Base-by-base conservation (phyloP, 768 basidiomycete genomes). In the Lactarius indigo region DNA sequence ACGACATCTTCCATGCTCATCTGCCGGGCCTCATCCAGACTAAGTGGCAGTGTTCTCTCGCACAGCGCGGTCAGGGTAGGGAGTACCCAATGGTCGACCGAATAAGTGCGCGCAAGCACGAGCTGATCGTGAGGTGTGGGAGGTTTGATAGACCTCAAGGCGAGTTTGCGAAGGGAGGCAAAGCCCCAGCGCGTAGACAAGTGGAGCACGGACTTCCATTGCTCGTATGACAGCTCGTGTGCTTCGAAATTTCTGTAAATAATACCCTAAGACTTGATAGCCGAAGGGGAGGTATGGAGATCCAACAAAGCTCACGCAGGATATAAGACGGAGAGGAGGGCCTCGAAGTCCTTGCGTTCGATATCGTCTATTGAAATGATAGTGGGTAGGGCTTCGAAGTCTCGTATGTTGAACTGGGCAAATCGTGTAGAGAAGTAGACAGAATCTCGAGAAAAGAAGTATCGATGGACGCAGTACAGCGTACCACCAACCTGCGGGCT, bases 131-230 rank as follows among this genome's bases (percentile, higher is more conserved):
- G 59, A 26, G 67, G 31, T 4, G 64, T 65, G 39, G 67, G 64
- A n/a, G 64, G 66, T 23, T 26, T 41, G 5, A 68, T 59, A 23
- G 59, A 65, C 56, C 18, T 68, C 58, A 68, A 30, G 37, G 67
- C 64, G 30, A 68, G 64, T 12, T 55, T 66, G 70, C 65, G 78
- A 70, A 71, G 75, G 59, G 63, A 68, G 52, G 70, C 73, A 65
- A 69, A 76, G 63, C 63, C 75, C 78, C 41, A 81, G 54, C 31
- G 75, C 65, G 73, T 68, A 15, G 74, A 70, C 55, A 74, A 26
- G 55, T 72, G 65, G 23, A 77, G 69, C 28, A 76, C 70, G 17
- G 76, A 73, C 20, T 71, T 70, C 73, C 76, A 76, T 31, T 72
- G 70, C 20, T 72, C 72, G 23, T 66, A 72, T 15, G 61, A 54